Percentiles rank a stretch among this genome's conserved stretches.
Conservation (phyloP, 352 stramenopile species). For the Phytophthora pseudosyringae region DNA sequence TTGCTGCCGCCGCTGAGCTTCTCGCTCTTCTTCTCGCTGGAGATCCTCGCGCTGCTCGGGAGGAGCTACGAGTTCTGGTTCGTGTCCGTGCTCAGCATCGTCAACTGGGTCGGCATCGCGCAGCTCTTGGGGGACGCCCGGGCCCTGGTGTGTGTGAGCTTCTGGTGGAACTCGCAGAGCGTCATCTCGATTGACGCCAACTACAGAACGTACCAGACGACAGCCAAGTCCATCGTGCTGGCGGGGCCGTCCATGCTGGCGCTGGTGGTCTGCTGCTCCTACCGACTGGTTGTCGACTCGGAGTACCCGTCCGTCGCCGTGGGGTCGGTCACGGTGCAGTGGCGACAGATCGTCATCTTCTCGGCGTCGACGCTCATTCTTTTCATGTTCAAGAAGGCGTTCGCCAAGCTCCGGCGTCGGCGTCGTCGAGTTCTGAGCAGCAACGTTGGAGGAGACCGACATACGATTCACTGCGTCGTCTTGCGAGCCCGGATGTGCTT, state of each 20-base stretch:
- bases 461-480: constrained; percentile 35
- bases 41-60: constrained; percentile 25
- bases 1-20: constrained; percentile 15
- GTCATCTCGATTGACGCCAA: constrained; percentile 42
- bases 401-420: constrained; percentile 2
- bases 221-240: constrained; percentile 31
- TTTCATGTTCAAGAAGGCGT: constrained; percentile 35
- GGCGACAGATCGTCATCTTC: constrained; percentile 34
- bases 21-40: constrained; percentile 33
- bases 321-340: constrained; percentile 16
- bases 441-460: constrained; percentile 6
- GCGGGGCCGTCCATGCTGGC: constrained; percentile 33
- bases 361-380: constrained; percentile 32
- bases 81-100: constrained; percentile 32
- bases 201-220: constrained; percentile 32
- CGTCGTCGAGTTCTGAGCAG: constrained; percentile 1
- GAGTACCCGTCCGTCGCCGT: constrained; percentile 11
- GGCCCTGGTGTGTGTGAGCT: constrained; percentile 26
- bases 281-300: constrained; percentile 23
- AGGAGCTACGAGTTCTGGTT: constrained; percentile 42
- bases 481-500: constrained; percentile 27
- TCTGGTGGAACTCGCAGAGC: constrained; percentile 29
- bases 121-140: constrained; percentile 35
- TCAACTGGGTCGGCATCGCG: constrained; percentile 36
- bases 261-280: constrained; percentile 30